These are phyloP conservation scores for Brettanomyces bruxellensis DNA, from an alignment of 805 yeast species.

Conservation along the genomic window DNA sequence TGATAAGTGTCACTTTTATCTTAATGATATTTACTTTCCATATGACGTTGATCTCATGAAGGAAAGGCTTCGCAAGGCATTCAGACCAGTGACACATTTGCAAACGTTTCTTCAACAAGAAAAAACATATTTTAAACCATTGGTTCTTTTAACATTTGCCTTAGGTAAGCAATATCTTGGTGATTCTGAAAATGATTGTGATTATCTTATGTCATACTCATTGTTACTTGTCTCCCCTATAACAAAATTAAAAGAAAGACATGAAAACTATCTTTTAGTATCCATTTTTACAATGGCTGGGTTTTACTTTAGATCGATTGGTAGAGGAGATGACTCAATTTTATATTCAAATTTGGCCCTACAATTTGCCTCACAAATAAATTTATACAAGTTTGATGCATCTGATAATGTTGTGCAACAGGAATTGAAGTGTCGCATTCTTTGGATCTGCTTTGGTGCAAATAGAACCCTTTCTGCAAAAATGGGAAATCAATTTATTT, in stretches of 20 bases:
- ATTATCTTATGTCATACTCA: constrained; percentile 11
- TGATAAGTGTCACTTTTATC: constrained; percentile 13
- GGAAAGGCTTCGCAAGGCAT: constrained; percentile 7
- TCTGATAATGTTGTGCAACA: constrained; percentile 1
- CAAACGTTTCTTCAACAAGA: constrained; percentile 3
- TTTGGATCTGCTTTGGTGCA: constrained; percentile 19
- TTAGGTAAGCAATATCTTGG: constrained; percentile 16
- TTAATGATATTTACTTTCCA: constrained; percentile 18
- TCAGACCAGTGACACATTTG: constrained; percentile 2
- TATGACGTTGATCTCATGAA: constrained; percentile 13
- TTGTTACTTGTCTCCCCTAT: constrained; percentile 14
- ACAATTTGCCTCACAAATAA: constrained; percentile 15
- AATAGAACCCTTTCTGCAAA: constrained; percentile 19
- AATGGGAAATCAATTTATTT: constrained; percentile 17
- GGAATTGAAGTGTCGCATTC: constrained; percentile 15
- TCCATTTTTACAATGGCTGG: constrained; percentile 14
- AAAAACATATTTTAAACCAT: constrained; percentile 11
- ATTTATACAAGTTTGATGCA: constrained; percentile 5
- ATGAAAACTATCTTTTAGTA: constrained; percentile 11
- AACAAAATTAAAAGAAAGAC: constrained; percentile 5
- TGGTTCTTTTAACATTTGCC: constrained; percentile 14
- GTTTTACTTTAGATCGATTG: constrained; percentile 15
- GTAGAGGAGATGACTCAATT: constrained; percentile 17
- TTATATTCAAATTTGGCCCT: constrained; percentile 18
- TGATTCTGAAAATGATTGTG: constrained; percentile 7